Evolutionary conservation across 352 stramenopile genomes (phyloP), one percentile per base, ranked within the genome.

Genomic region (Globisporangium nagaii): DNA sequence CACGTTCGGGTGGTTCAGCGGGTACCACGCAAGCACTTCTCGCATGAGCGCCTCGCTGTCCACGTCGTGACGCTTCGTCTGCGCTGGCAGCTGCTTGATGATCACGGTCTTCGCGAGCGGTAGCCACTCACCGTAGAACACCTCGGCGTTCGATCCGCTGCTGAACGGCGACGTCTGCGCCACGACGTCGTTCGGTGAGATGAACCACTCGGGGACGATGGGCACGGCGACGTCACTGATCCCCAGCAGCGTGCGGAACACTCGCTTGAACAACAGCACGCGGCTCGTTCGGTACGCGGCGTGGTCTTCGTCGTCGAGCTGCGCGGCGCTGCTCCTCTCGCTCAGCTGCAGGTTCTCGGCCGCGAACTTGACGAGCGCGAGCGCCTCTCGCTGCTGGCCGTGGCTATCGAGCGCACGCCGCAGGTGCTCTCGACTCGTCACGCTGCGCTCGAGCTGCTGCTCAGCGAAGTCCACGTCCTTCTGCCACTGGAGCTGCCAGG

Each of bases 351-450:
- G 51, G 27, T 71, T 67, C 45, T 79, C 68, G 19, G 78, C 70
- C 1, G 79, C 70, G 45, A 70, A 75, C 36, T 77, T 84, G 12
- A 89, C 61, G 27, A 84, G 66, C 10, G 76, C 76, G 13, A 87
- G 68, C 50, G 79, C 66, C 31, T 70, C 61, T 1, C 40, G 50
- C 40, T 73, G 67, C 0, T 24, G 48, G 2, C 49, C 37, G 5
- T 34, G 45, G 13, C 39, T 57, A 12, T 42, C 19, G 13, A 75
- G 54, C 47, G 73, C 67, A 17, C 44, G 42, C 3, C 52, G 61
- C n/a, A 75, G 49, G 22, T 44, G 28, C 11, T 66, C 60, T 8
- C 43, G 27, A 41, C 60, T 54, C 10, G 35, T 42, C 34, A 53
- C 57, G 4, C 63, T 65, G 8, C 65, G 37, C 40, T 79, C 65